These are phyloP conservation scores for Penicillium turbatum DNA, from an alignment of 495 filamentous ascomycete genomes.

Conservation along the genomic window DNA sequence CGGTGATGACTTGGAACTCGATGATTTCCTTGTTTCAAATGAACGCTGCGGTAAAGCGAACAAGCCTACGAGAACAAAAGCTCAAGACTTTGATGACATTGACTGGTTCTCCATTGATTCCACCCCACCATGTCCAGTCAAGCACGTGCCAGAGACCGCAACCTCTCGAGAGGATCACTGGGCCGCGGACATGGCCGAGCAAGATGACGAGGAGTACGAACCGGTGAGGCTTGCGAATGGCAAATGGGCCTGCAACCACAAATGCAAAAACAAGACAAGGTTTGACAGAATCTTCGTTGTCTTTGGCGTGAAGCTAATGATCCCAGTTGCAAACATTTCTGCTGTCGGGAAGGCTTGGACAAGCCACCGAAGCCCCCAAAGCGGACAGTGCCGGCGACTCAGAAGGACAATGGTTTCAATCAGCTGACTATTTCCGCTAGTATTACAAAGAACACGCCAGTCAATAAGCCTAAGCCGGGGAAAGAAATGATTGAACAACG, in stretches of 20 bases:
- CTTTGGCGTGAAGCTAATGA: conserved; percentile 11
- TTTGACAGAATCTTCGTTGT: conserved; percentile 28
- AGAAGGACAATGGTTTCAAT: conserved; percentile 20
- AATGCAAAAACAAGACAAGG: conserved; percentile 70
- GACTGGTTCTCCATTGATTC: conserved; percentile 22
- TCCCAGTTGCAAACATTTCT: conserved; percentile 71
- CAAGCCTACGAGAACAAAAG: neutral
- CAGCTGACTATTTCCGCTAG: conserved; percentile 29
- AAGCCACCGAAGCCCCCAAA: conserved; percentile 63
- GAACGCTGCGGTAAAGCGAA: conserved; percentile 1
- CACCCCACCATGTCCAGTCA: conserved; percentile 9
- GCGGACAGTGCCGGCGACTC: conserved; percentile 7
- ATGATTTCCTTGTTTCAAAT: conserved; percentile 48
- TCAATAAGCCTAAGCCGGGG: neutral
- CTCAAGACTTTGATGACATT: conserved; percentile 4
- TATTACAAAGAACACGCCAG: conserved; percentile 24
- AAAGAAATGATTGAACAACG: neutral
- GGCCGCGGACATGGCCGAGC: conserved; percentile 6
- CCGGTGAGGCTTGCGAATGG: conserved; percentile 68
- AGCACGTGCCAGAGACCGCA: neutral
- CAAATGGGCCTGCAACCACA: conserved; percentile 84
- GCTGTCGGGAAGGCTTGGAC: conserved; percentile 83
- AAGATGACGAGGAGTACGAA: conserved; percentile 30
- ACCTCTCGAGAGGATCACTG: conserved; percentile 9
- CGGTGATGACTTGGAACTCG: conserved; percentile 53